Evolutionary conservation across 78 protist species (phyloP).

Genomic region (Anaeramoeba flamelloides): DNA sequence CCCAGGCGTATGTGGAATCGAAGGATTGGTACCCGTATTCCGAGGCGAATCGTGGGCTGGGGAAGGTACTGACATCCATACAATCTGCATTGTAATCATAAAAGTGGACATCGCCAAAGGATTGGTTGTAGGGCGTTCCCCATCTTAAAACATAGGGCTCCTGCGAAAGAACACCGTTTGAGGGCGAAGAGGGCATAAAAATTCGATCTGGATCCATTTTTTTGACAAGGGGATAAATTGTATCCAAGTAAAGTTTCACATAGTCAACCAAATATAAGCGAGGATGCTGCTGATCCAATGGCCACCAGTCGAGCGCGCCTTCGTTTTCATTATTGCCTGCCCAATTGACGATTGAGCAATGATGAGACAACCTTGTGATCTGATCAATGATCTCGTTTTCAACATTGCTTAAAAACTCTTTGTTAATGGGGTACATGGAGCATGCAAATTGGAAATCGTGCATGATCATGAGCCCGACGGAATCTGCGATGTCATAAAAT

Average conservation of each 20-base stretch:
- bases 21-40: constrained; percentile 64
- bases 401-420: constrained; percentile 37
- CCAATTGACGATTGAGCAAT: constrained; percentile 44
- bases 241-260: constrained; percentile 32
- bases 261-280: constrained; percentile 33
- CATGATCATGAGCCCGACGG: constrained; percentile 56
- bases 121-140: constrained; percentile 6
- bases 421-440: constrained; percentile 51
- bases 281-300: background rate
- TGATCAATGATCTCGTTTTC: constrained; percentile 24
- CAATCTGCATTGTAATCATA: constrained; percentile 23
- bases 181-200: constrained; percentile 45
- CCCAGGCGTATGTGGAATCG: background rate
- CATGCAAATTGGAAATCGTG: constrained; percentile 68
- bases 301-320: constrained; percentile 24
- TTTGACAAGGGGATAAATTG: constrained; percentile 14
- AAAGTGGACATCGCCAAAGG: constrained; percentile 33
- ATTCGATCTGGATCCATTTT: constrained; percentile 24
- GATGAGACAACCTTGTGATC: constrained; percentile 27
- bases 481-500: constrained; percentile 22
- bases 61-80: constrained; percentile 18
- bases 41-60: constrained; percentile 34
- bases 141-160: constrained; percentile 35
- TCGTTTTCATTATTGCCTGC: constrained; percentile 72
- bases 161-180: constrained; percentile 41